Conservation (phyloP, 306 rosid genomes). For the Casuarina cunninghamiana region DNA sequence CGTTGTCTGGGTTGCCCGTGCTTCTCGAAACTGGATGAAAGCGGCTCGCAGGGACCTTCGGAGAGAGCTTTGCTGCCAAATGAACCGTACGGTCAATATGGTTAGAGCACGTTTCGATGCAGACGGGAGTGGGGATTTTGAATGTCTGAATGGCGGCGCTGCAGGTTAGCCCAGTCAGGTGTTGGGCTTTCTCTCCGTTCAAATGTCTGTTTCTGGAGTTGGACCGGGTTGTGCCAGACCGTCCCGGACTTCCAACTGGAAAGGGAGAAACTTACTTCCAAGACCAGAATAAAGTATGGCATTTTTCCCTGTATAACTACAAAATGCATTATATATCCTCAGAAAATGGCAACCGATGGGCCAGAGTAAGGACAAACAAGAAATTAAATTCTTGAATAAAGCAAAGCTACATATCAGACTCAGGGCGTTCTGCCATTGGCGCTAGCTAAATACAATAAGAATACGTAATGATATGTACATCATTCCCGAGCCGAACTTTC, state of each 20-base stretch:
- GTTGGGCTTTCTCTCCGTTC: no score
- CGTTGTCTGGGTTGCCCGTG: no score
- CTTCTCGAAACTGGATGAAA: no score
- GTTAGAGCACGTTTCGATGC: not conserved
- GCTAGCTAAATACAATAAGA: slow-evolving; percentile 13
- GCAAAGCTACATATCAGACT: not conserved
- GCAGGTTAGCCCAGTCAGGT: no score
- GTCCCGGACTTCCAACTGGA: not conserved
- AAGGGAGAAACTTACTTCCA: no score
- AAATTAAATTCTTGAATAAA: slow-evolving; percentile 27
- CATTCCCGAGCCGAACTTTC: slow-evolving; percentile 44
- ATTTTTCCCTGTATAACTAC: not conserved
- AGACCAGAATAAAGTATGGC: no score
- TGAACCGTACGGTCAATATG: not conserved
- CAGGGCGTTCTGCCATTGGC: slow-evolving; percentile 1
- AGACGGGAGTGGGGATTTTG: not conserved
- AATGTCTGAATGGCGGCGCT: no score
- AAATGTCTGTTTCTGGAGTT: no score
- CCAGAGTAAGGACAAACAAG: not conserved
- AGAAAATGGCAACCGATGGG: not conserved
- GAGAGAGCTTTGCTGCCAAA: not conserved
- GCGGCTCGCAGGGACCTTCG: no score
- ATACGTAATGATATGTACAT: not conserved
- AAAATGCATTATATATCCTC: not conserved
- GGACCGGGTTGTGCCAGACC: not conserved